Base-by-base conservation (phyloP, 495 filamentous ascomycete genomes). In the Cryomyces antarcticus region DNA sequence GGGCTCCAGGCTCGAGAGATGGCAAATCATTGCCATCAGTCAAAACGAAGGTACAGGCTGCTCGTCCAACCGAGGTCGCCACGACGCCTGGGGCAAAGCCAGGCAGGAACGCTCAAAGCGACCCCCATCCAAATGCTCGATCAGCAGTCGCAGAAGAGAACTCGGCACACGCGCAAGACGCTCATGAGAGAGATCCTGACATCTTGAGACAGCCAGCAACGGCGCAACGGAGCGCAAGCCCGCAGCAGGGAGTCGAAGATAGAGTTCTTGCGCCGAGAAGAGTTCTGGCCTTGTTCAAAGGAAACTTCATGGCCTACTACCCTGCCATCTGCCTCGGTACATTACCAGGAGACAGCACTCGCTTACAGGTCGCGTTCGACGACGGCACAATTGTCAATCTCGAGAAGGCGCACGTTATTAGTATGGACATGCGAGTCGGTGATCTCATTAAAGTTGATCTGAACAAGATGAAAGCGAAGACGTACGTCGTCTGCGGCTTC, bases 371-470 rank as follows among this genome's bases (percentile, higher is more conserved):
- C 10, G 52, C 55, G 9, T 66, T 64, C 43, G 63, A 65, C 46
- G 61, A 66, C 44, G 60, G 53, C 0, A 57, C 52, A 3, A 35
- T 52, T 10, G 50, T 53, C 28, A 13, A 7, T 7, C 5, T 57
- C 5, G 57, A 61, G 1, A 3, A 42, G 3, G 24, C 42, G 1
- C 37, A 55, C 10, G 47, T 64, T 0, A 43, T 49, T 7, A 39
- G 47, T 5, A 46, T 66, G 13, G 55, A 63, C 12, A 48, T 66
- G 12, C 50, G 50, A 5, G 28, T 50, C 31, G 61, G 58, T 2
- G 63, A 65, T 45, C 33, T 53, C 2, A 51, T 66, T 42, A 65
- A 63, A 44, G 57, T 66, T 10, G 60, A 65, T 46, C 24, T 50
- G 5, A 39, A 38, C 0, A 49, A 48, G 6, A 56, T 63, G 61